Conservation (phyloP, 2,329 filamentous ascomycete genomes). For the Zymoseptoria passerinii region DNA sequence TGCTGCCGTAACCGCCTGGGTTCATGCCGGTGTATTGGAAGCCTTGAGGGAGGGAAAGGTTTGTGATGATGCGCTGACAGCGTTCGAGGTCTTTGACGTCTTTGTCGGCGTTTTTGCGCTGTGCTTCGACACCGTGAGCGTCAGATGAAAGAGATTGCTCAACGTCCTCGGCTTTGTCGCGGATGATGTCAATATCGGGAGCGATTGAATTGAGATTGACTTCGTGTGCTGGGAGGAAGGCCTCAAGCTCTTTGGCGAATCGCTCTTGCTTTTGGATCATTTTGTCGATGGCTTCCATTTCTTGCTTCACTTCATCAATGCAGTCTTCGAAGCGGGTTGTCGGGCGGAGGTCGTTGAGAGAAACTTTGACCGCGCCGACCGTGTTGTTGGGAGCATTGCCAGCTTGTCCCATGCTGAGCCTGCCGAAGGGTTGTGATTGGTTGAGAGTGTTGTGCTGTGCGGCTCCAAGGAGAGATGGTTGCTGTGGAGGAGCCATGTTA, state of each 20-base stretch:
- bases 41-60: conserved; percentile 59
- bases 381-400: conserved; percentile 38
- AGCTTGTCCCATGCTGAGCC: conserved; percentile 42
- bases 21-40: conserved; percentile 44
- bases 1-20: conserved; percentile 12
- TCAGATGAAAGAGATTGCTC: conserved; percentile 57
- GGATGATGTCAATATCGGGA: conserved; percentile 56
- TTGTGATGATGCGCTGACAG: conserved; percentile 65
- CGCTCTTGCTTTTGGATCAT: conserved; percentile 71
- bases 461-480: conserved; percentile 23
- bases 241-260: conserved; percentile 66
- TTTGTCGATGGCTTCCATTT: conserved; percentile 70
- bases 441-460: conserved; percentile 16
- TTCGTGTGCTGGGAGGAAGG: conserved; percentile 55
- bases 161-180: conserved; percentile 53
- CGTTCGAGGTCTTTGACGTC: conserved; percentile 64
- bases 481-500: conserved; percentile 17
- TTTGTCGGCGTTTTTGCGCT: conserved; percentile 51
- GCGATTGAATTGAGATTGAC: conserved; percentile 56
- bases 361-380: conserved; percentile 60
- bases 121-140: conserved; percentile 49
- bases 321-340: conserved; percentile 91
- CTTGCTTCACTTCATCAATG: conserved; percentile 67
- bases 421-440: conserved; percentile 24
- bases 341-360: conserved; percentile 67